Percentiles rank a stretch among this genome's conserved stretches.
Conservation (phyloP, 1,284 basidiomycete species). For the Hemileia vastatrix region DNA sequence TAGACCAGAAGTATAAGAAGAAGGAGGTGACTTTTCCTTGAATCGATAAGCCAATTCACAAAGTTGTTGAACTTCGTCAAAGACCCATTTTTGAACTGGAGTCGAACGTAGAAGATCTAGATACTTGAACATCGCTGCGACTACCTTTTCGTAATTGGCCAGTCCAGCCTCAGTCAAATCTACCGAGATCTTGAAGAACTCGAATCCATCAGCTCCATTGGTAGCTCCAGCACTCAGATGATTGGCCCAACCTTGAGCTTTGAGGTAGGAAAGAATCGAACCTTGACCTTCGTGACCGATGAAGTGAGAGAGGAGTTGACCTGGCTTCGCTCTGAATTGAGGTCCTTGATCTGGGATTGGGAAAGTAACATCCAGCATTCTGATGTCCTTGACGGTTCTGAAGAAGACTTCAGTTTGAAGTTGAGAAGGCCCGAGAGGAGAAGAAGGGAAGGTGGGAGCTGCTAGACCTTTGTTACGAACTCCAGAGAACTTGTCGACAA, state of each 20-base stretch:
- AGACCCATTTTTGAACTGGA: conserved; percentile 61
- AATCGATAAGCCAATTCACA: conserved; percentile 74
- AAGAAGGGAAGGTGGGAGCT: conserved; percentile 62
- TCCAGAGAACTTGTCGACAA: conserved; percentile 64
- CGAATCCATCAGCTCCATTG: conserved; percentile 62
- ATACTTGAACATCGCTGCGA: conserved; percentile 73
- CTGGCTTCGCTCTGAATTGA: conserved; percentile 69
- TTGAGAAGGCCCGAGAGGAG: conserved; percentile 51
- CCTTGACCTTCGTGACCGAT: conserved; percentile 94
- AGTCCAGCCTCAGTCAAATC: conserved; percentile 74
- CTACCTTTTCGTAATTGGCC: conserved; percentile 69
- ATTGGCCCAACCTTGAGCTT: conserved; percentile 83
- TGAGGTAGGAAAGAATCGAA: conserved; percentile 82
- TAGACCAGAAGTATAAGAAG: conserved; percentile 69
- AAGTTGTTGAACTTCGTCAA: conserved; percentile 67
- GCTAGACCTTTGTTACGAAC: conserved; percentile 58
- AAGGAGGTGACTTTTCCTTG: conserved; percentile 69
- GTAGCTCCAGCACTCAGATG: conserved; percentile 65
- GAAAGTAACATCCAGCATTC: conserved; percentile 77
- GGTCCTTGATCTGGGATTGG: conserved; percentile 67
- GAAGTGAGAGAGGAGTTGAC: conserved; percentile 70
- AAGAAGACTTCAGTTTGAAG: conserved; percentile 63
- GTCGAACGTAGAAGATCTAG: conserved; percentile 64
- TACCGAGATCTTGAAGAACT: conserved; percentile 75
- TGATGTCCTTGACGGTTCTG: conserved; percentile 83